Base-by-base conservation (phyloP, 768 basidiomycete genomes). In the Calocybe gangraenosa region DNA sequence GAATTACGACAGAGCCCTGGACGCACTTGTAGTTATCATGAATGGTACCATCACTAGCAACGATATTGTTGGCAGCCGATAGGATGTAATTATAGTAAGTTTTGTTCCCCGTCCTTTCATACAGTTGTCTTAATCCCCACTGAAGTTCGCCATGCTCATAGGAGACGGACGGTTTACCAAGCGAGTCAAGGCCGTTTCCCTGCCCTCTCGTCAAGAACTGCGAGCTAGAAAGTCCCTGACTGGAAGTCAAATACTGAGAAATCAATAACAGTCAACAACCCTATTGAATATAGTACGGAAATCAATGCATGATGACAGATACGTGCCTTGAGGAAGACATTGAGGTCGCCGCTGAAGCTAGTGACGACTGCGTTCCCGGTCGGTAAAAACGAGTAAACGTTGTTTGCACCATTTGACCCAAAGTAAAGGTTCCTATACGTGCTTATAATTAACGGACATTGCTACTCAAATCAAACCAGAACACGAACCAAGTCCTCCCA, bases 151-250 rank as follows among this genome's bases (percentile, higher is more conserved):
- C 67, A 37, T 67, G 66, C 46, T 71, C 69, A 47, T 74, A 76
- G 0, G 64, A 66, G 23, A 71, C 69, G 9, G 54, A 43, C 0
- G 72, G 56, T 1, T 45, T 58, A 22, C 68, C 69, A 22, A 46
- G 53, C 0, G 64, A 47, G 38, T 54, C 56, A 10, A 70, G 55
- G 3, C 72, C 71, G 53, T 73, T 68, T 2, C 73, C 73, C 55
- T 76, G 73, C 1, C 61, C 60, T 6, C 72, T 80, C 30, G 60
- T 71, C 42, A 85, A 66, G 63, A 71, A 85, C 53, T 85, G 74
- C 2, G 77, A 74, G 11, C 70, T 55, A 47, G 63, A 60, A 23
- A 86, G 50, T 3, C 70, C 66, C 25, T 73, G 64, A 37, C 68
- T 62, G 7, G 70, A 42, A 0, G 73, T 74, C 54, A 86, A 59